Evolutionary conservation across 768 basidiomycete species (phyloP), one percentile per base, ranked within the genome.

Genomic region (Leccinellum luteum): DNA sequence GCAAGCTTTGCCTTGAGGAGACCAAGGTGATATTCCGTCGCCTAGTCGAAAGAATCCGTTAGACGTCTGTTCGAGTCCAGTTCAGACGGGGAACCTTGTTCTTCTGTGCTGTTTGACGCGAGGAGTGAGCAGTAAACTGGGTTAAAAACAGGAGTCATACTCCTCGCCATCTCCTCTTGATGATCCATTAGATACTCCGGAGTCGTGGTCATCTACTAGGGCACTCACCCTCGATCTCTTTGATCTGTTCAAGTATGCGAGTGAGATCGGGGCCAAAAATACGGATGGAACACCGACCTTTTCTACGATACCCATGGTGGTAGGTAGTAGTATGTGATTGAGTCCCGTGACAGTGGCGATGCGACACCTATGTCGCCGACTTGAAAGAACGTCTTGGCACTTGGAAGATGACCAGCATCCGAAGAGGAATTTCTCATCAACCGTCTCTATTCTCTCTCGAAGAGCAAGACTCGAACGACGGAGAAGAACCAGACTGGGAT

Each of bases 131-230:
- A 28, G 2, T 53, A 28, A 14, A 45, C 6, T 27, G 27, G 60
- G n/a, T 23, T 19, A 27, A n/a, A 15, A 52, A 28, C n/a, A 52
- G n/a, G 45, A 23, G 8, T 79, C 89, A 78, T 72, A 93, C 94
- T 98, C 75, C 94, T 83, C 62, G 92, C 88, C 95, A 98, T 97
- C 84, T 98, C 95, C 85, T 94, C 92, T 94, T 69, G 21, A 57
- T 58, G 34, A 14, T 55, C 41, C 51, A 41, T 64, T 34, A 69
- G 60, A 63, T 25, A 49, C 43, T 35, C 34, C n/a, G 13, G 9
- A 52, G 41, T 47, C 3, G 8, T 45, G 31, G n/a, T 35, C 7
- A 9, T 15, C 41, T 12, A 19, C 41, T 12, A 19, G n/a, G 52
- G 30, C 48, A 62, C 89, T 75, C 71, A 92, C 92, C 91, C 83